phyloP scores from a whole-genome alignment of 2,329 filamentous ascomycete genomes.

The Calonectria honghensis region DNA sequence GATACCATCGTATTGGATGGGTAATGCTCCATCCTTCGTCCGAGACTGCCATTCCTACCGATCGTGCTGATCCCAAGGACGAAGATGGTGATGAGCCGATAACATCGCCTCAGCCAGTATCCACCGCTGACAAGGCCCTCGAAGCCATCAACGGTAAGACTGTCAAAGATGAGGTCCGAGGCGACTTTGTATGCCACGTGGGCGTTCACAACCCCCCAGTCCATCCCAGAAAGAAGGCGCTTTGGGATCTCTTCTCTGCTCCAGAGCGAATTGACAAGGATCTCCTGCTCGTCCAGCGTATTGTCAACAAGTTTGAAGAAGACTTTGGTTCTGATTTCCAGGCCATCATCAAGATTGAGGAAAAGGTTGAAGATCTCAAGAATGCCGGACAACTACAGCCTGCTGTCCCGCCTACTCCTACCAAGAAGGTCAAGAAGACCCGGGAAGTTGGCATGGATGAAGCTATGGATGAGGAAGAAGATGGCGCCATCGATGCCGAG shows the following conservation, averaged over 20 bases:
- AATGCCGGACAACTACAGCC: conserved; percentile 86
- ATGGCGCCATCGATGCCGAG: conserved; percentile 82
- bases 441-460: conserved; percentile 77
- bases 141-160: conserved; percentile 98
- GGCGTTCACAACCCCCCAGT: conserved; percentile 94
- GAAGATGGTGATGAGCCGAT: conserved; percentile 77
- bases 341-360: conserved; percentile 87
- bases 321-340: conserved; percentile 87
- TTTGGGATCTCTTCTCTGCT: conserved; percentile 97
- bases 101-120: conserved; percentile 70
- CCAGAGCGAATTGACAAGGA: conserved; percentile 96
- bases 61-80: conserved; percentile 84
- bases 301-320: conserved; percentile 89
- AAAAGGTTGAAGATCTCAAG: conserved; percentile 88
- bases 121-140: conserved; percentile 88
- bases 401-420: conserved; percentile 69
- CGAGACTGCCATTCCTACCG: conserved; percentile 78
- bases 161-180: conserved; percentile 93
- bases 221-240: conserved; percentile 91
- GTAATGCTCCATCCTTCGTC: conserved; percentile 92
- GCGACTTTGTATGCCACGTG: conserved; percentile 98
- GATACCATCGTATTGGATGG: conserved; percentile 98
- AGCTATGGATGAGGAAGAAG: conserved; percentile 78
- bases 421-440: conserved; percentile 77
- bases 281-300: conserved; percentile 85